These are phyloP conservation scores for Curvularia lunata DNA, from an alignment of 2,329 filamentous ascomycete genomes.

Conservation along the genomic window DNA sequence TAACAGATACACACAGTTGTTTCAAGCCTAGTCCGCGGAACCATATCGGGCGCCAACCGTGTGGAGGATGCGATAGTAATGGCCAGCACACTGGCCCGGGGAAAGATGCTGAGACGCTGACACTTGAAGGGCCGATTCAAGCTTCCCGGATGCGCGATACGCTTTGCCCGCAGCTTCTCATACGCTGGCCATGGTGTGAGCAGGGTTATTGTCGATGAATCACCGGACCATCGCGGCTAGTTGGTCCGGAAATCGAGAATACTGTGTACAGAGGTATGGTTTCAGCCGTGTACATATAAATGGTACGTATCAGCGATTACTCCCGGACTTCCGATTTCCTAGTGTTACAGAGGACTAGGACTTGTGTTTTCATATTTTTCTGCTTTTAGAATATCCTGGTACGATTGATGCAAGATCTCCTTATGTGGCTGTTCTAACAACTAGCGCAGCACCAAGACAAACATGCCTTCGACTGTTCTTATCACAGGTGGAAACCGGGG, in stretches of 20 bases:
- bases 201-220: neutral
- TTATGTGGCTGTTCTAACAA: neutral
- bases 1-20: too few relatives aligned
- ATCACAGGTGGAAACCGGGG: conserved; percentile 46
- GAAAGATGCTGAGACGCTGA: neutral
- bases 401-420: neutral
- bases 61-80: neutral
- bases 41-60: neutral
- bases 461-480: conserved; percentile 23
- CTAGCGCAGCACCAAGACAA: neutral
- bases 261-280: neutral
- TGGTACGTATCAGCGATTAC: neutral
- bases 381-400: neutral
- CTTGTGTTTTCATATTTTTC: neutral
- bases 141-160: neutral
- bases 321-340: neutral
- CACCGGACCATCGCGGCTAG: neutral
- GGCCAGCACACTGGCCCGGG: neutral
- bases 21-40: neutral
- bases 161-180: neutral
- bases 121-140: neutral
- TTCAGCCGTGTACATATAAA: neutral
- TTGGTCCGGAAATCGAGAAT: neutral
- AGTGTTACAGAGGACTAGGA: neutral
- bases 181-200: neutral